phyloP scores from a whole-genome alignment of 176 grass and related monocot species.

The Calamus simplicifolius region DNA sequence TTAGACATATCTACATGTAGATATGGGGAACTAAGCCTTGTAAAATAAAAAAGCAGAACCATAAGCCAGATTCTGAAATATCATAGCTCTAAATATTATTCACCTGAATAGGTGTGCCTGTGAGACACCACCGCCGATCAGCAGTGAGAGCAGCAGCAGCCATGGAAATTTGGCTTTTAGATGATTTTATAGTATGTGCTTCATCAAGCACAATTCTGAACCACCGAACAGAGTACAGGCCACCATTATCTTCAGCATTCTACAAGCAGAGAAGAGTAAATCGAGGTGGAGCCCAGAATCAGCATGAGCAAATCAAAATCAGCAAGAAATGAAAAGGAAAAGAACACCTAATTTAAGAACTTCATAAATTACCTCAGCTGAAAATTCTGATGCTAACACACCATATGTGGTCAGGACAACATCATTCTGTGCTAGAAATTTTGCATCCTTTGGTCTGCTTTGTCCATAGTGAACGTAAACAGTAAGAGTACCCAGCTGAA shows the following conservation, averaged over 20 bases:
- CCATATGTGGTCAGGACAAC: constrained; percentile 95
- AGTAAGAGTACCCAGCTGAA: constrained; percentile 47
- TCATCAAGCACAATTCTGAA: constrained; percentile 94
- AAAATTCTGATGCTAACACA: constrained; percentile 90
- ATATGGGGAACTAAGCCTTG: no score
- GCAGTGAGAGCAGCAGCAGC: constrained; percentile 65
- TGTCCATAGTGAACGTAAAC: constrained; percentile 94
- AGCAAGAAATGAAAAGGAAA: constrained; percentile 9
- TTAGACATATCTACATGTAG: no score
- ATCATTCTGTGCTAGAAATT: constrained; percentile 60
- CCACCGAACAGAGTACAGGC: constrained; percentile 68
- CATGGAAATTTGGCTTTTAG: constrained; percentile 79
- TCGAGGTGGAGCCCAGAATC: neutral
- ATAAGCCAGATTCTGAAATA: neutral
- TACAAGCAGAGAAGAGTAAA: constrained; percentile 20
- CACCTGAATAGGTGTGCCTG: constrained; percentile 97
- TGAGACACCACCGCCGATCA: constrained; percentile 93
- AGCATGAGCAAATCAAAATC: constrained; percentile 8
- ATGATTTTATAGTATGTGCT: constrained; percentile 86
- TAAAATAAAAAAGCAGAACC: neutral
- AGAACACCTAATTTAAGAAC: constrained; percentile 21
- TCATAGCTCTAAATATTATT: constrained; percentile 5
- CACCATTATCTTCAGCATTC: constrained; percentile 58
- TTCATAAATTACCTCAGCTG: constrained; percentile 46
- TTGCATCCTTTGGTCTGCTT: constrained; percentile 79